Evolutionary conservation across 2,329 filamentous ascomycete genomes (phyloP).

Genomic region (Dactylellina leptospora): DNA sequence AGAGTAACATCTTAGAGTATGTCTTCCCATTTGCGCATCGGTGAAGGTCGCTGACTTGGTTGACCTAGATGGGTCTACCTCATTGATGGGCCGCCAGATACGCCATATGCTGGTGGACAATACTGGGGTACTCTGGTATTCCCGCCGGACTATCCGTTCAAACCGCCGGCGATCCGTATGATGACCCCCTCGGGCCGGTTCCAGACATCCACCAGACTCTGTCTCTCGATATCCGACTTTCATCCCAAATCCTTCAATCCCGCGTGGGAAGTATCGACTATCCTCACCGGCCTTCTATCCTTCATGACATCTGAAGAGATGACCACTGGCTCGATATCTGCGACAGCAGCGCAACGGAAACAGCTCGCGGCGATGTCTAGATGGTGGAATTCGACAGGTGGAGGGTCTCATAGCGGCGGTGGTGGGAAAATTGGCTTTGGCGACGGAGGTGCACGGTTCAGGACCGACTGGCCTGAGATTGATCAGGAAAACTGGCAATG

Average conservation of each 20-base stretch:
- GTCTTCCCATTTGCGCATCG: constrained; percentile 57
- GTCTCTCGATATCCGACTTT: constrained; percentile 95
- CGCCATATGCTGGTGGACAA: constrained; percentile 91
- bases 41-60: constrained; percentile 7
- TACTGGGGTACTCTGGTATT: constrained; percentile 99
- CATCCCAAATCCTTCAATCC: constrained; percentile 98
- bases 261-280: constrained; percentile 97
- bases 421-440: constrained; percentile 71
- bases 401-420: constrained; percentile 75
- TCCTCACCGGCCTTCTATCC: constrained; percentile 88
- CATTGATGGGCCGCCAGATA: constrained; percentile 90
- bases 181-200: constrained; percentile 97
- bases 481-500: constrained; percentile 90
- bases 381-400: constrained; percentile 98
- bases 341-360: constrained; percentile 78
- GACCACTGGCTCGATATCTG: constrained; percentile 89
- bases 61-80: constrained; percentile 88
- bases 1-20: constrained; percentile 88
- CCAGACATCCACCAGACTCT: constrained; percentile 88
- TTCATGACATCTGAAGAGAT: constrained; percentile 99
- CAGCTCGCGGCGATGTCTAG: constrained; percentile 78
- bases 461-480: constrained; percentile 85
- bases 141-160: constrained; percentile 95
- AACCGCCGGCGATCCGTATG: constrained; percentile 97
- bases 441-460: constrained; percentile 90